A percentile compares a stretch with the other conserved stretches of the same genome.
Evolutionary conservation across 2,329 filamentous ascomycete genomes (phyloP).

Genomic region (Colletotrichum caudatum): DNA sequence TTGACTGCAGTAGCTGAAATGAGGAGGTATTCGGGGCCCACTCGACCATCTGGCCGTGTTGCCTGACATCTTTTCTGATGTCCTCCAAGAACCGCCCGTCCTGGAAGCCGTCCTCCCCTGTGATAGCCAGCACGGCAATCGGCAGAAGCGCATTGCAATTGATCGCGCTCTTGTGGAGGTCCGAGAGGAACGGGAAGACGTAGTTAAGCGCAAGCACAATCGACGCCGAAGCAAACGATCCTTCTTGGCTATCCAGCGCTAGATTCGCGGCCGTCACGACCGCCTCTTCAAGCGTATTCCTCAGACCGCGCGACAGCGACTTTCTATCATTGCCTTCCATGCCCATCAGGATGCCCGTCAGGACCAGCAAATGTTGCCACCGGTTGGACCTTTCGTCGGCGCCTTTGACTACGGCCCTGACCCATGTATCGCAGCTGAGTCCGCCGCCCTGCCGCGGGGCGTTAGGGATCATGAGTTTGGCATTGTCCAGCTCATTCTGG

Average conservation of each 20-base stretch:
- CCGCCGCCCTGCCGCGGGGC: slow-evolving; percentile 55
- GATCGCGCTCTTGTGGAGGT: slow-evolving; percentile 67
- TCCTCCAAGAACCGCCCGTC: slow-evolving; percentile 80
- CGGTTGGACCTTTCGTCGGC: slow-evolving; percentile 70
- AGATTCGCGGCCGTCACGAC: slow-evolving; percentile 82
- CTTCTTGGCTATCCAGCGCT: slow-evolving; percentile 69
- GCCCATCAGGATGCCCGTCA: slow-evolving; percentile 83
- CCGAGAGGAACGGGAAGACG: slow-evolving; percentile 78
- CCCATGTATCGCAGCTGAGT: slow-evolving; percentile 65
- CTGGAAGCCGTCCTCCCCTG: slow-evolving; percentile 79
- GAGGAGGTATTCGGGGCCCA: slow-evolving; percentile 75
- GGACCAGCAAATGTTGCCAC: slow-evolving; percentile 87
- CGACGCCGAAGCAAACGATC: slow-evolving; percentile 58
- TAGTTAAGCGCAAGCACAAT: slow-evolving; percentile 82
- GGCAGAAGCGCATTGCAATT: slow-evolving; percentile 79
- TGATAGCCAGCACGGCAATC: slow-evolving; percentile 74
- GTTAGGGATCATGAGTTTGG: slow-evolving; percentile 45
- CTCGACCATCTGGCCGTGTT: slow-evolving; percentile 66
- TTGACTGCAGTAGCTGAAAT: slow-evolving; percentile 67
- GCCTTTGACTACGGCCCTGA: slow-evolving; percentile 67
- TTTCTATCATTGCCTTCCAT: slow-evolving; percentile 74
- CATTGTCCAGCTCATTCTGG: slow-evolving; percentile 58
- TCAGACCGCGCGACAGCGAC: slow-evolving; percentile 72
- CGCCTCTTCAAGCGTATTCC: slow-evolving; percentile 76
- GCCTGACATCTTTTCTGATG: slow-evolving; percentile 75